Percentiles rank a stretch among this genome's conserved stretches.
These are phyloP conservation scores for Tagetes erecta DNA, from an alignment of 129 eudicot genomes.

Conservation along the genomic window DNA sequence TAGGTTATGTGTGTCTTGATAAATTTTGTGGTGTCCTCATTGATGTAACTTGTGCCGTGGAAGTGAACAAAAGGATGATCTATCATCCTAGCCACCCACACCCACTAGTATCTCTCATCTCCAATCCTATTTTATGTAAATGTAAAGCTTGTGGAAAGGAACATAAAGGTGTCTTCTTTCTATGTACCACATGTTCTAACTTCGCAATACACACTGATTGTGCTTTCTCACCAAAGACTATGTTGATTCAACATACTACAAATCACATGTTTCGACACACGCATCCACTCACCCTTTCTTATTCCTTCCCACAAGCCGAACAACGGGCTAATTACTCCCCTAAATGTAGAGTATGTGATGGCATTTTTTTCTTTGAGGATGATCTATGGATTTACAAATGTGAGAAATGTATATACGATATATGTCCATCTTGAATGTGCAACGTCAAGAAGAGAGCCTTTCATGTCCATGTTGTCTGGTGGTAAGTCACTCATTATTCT, in stretches of 20 bases:
- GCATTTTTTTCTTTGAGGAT: too few species aligned
- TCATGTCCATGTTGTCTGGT: not conserved
- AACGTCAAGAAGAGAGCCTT: constrained; percentile 8
- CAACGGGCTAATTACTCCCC: not conserved
- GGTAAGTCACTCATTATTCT: not conserved
- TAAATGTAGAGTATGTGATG: constrained; percentile 2
- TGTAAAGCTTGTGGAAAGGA: too few species aligned
- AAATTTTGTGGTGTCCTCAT: not conserved
- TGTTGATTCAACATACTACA: not conserved
- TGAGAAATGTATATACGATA: not conserved
- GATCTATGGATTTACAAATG: constrained; percentile 22
- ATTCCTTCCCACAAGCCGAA: constrained; percentile 11
- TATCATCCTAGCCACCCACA: too few species aligned
- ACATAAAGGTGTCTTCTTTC: not conserved
- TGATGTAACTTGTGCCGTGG: not conserved
- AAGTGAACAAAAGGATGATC: too few species aligned
- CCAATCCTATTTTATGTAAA: too few species aligned
- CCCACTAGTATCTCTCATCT: too few species aligned
- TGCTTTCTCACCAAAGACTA: not conserved
- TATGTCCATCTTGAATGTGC: constrained; percentile 22
- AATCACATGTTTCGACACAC: not conserved
- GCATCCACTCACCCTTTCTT: constrained; percentile 26
- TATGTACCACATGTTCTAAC: constrained; percentile 4
- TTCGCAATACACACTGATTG: constrained; percentile 16
- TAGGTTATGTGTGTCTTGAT: not conserved